phyloP scores from a whole-genome alignment of 805 yeast species.

The baker's yeast (Saccharomyces cerevisiae) region DNA sequence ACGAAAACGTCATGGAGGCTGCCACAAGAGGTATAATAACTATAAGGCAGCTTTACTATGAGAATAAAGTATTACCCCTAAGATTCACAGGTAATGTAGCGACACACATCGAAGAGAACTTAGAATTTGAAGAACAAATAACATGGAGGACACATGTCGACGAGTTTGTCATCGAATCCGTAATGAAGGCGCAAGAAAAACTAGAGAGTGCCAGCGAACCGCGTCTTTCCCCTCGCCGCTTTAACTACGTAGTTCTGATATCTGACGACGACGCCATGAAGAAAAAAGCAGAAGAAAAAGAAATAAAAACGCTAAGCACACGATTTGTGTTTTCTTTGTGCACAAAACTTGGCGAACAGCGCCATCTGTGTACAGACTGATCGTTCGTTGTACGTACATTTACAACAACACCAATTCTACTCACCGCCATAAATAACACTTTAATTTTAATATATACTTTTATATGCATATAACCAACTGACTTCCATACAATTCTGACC shows the following conservation, averaged over 20 bases:
- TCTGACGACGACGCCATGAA: slow-evolving; percentile 73
- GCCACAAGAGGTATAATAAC: slow-evolving; percentile 76
- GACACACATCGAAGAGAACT: slow-evolving; percentile 57
- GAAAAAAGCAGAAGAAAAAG: slow-evolving; percentile 40
- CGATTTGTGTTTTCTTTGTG: slow-evolving; percentile 29
- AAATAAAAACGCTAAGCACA: slow-evolving; percentile 28
- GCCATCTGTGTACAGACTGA: slow-evolving; percentile 18
- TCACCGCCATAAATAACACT: neutral
- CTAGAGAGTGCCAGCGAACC: slow-evolving; percentile 1
- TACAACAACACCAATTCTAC: neutral
- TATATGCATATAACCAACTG: neutral
- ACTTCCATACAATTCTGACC: neutral
- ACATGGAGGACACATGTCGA: slow-evolving; percentile 69
- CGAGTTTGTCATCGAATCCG: slow-evolving; percentile 51
- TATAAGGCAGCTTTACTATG: slow-evolving; percentile 54
- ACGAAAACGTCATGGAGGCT: slow-evolving; percentile 66
- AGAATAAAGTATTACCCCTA: slow-evolving; percentile 48
- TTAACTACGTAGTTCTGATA: slow-evolving; percentile 52
- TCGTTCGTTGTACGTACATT: neutral
- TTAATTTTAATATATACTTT: neutral
- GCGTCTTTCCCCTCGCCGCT: slow-evolving; percentile 12
- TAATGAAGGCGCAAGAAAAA: slow-evolving; percentile 27
- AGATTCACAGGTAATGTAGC: slow-evolving; percentile 66
- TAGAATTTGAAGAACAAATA: slow-evolving; percentile 65
- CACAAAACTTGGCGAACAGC: slow-evolving; percentile 19